Percentiles rank a stretch among this genome's conserved stretches.
Conservation (phyloP, 2,329 filamentous ascomycete species). For the Trichoderma brevicompactum region DNA sequence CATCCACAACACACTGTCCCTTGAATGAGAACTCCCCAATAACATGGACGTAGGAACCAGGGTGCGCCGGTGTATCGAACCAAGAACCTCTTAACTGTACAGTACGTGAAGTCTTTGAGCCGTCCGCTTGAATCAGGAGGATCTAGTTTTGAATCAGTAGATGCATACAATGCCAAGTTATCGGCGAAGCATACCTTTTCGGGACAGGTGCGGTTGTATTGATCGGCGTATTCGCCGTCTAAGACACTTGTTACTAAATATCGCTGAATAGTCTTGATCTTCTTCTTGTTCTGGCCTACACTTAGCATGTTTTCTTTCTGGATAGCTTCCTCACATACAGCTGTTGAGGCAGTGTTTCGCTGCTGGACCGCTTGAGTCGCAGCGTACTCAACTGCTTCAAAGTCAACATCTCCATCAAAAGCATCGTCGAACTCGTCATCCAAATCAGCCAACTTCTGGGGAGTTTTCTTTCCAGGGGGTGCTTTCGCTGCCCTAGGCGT, state of each 20-base stretch:
- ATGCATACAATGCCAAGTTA: neutral
- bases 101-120: constrained; percentile 64
- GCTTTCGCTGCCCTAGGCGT: constrained; percentile 17
- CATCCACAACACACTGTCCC: constrained; percentile 81
- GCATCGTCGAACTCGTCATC: constrained; percentile 46
- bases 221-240: constrained; percentile 69
- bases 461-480: constrained; percentile 6
- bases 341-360: constrained; percentile 35
- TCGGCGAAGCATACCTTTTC: constrained; percentile 68
- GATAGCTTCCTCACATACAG: constrained; percentile 44
- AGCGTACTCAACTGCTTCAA: constrained; percentile 74
- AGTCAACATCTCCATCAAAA: constrained; percentile 75
- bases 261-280: constrained; percentile 78
- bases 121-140: constrained; percentile 80
- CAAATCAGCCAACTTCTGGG: constrained; percentile 29
- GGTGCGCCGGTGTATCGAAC: constrained; percentile 77
- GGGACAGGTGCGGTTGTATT: constrained; percentile 59
- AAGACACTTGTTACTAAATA: constrained; percentile 79
- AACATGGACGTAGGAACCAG: constrained; percentile 81
- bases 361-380: constrained; percentile 67
- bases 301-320: constrained; percentile 60
- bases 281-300: constrained; percentile 66
- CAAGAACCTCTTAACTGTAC: constrained; percentile 84
- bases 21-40: constrained; percentile 73
- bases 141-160: constrained; percentile 55